These are phyloP conservation scores for Coemansia javaensis DNA, from an alignment of 192 early-diverging fungal genomes.

Conservation along the genomic window DNA sequence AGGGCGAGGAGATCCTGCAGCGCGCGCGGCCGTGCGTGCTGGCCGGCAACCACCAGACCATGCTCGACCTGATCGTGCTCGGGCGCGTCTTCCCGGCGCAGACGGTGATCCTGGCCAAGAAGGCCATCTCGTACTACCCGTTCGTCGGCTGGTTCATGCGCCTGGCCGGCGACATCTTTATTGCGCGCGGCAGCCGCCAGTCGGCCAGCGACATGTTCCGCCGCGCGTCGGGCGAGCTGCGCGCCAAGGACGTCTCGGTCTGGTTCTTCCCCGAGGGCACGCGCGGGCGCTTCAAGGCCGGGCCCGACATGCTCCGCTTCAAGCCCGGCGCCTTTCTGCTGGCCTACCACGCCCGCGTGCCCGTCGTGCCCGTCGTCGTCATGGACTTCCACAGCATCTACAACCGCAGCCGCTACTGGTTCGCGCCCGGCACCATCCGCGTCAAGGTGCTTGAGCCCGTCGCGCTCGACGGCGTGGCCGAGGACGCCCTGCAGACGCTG, in stretches of 20 bases:
- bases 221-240: conserved; percentile 69
- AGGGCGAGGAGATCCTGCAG: conserved; percentile 55
- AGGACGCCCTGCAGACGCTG: conserved; percentile 41
- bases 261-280: conserved; percentile 96
- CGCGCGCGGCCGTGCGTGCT: conserved; percentile 58
- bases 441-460: conserved; percentile 47
- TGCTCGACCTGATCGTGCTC: conserved; percentile 70
- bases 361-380: conserved; percentile 83
- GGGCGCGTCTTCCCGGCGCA: conserved; percentile 69
- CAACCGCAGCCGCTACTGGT: conserved; percentile 36
- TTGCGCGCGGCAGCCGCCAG: conserved; percentile 78
- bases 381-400: conserved; percentile 59
- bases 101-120: conserved; percentile 70
- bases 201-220: conserved; percentile 78
- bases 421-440: conserved; percentile 33
- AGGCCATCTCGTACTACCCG: conserved; percentile 66
- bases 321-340: conserved; percentile 95
- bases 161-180: conserved; percentile 81
- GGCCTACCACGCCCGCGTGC: conserved; percentile 83
- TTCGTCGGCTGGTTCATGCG: conserved; percentile 70
- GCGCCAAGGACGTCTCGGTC: conserved; percentile 70
- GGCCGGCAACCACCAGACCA: conserved; percentile 82
- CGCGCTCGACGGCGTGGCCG: conserved; percentile 28
- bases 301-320: conserved; percentile 72
- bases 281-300: conserved; percentile 63